Evolutionary conservation across 2,329 filamentous ascomycete species (phyloP).

Genomic region (Ophiognomonia clavigignenti-juglandacearum): DNA sequence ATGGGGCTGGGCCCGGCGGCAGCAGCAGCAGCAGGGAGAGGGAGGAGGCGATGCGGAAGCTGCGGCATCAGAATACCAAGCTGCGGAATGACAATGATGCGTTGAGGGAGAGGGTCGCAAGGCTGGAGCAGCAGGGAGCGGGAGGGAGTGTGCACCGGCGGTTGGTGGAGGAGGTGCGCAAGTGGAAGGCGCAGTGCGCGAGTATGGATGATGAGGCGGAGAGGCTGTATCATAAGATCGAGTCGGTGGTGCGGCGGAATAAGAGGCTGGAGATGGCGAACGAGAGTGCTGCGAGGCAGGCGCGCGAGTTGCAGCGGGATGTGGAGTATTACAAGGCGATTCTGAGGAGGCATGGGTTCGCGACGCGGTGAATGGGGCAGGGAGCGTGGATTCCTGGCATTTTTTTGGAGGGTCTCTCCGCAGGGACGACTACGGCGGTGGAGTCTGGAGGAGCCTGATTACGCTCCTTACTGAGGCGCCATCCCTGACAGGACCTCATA

Average conservation of each 20-base stretch:
- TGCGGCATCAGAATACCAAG: conserved; percentile 28
- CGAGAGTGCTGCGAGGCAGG: conserved; percentile 8
- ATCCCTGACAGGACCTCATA: too few relatives aligned
- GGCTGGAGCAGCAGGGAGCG: conserved; percentile 28
- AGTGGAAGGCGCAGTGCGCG: conserved; percentile 18
- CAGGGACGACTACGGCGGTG: too few relatives aligned
- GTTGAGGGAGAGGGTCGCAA: conserved; percentile 27
- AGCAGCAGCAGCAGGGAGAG: conserved; percentile 19
- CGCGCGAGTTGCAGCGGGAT: conserved; percentile 7
- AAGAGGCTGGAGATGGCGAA: conserved; percentile 17
- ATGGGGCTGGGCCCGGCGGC: conserved; percentile 28
- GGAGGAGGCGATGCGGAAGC: conserved; percentile 26
- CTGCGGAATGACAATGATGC: conserved; percentile 33
- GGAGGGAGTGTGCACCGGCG: conserved; percentile 13
- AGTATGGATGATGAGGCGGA: conserved; percentile 16
- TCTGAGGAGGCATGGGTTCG: conserved; percentile 20
- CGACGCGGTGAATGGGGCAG: conserved; percentile 9
- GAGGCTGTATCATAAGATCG: conserved; percentile 20
- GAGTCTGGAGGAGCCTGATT: too few relatives aligned
- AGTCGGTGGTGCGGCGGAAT: conserved; percentile 24
- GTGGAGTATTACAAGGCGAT: conserved; percentile 20
- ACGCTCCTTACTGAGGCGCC: too few relatives aligned
- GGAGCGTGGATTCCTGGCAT: too few relatives aligned
- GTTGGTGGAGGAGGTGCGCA: conserved; percentile 23
- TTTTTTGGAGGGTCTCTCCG: too few relatives aligned